Conservation (phyloP, 805 yeast genomes). For the Torulaspora indica region DNA sequence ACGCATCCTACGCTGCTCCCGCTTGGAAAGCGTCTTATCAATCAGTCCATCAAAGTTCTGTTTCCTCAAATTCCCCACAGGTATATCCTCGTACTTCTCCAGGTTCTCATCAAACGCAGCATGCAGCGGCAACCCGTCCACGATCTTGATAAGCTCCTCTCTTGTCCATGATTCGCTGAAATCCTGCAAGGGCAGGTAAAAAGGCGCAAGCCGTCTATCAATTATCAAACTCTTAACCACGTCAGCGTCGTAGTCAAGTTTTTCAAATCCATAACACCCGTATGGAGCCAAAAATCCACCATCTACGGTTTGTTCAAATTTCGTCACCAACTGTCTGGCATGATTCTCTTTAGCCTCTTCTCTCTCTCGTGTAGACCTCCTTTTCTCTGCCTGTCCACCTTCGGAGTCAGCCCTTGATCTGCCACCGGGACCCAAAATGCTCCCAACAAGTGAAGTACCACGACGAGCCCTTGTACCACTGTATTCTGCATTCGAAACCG, state of each 20-base stretch:
- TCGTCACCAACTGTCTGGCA: slow-evolving; percentile 53
- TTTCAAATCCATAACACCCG: slow-evolving; percentile 74
- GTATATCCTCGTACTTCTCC: slow-evolving; percentile 36
- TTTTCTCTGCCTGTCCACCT: slow-evolving; percentile 26
- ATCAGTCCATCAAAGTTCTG: slow-evolving; percentile 31
- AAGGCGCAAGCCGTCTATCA: slow-evolving; percentile 76
- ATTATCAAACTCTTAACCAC: slow-evolving; percentile 68
- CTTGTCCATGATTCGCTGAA: slow-evolving; percentile 68
- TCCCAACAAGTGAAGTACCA: slow-evolving; percentile 28
- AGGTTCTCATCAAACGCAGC: slow-evolving; percentile 41
- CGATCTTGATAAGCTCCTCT: slow-evolving; percentile 52
- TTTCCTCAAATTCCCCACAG: slow-evolving; percentile 29
- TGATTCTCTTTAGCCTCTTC: slow-evolving; percentile 50
- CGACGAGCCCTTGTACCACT: slow-evolving; percentile 19
- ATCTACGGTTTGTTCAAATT: slow-evolving; percentile 69
- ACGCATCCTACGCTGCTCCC: slow-evolving; percentile 31
- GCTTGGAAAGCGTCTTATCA: slow-evolving; percentile 28
- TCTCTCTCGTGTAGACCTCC: slow-evolving; percentile 49
- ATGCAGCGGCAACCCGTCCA: slow-evolving; percentile 53
- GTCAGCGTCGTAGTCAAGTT: slow-evolving; percentile 66
- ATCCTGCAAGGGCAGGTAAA: slow-evolving; percentile 84
- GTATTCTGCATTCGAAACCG: slow-evolving; percentile 4
- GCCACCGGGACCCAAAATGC: slow-evolving; percentile 21
- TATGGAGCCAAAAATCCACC: slow-evolving; percentile 93
- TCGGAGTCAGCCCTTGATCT: slow-evolving; percentile 27